Evolutionary conservation across 2,329 filamentous ascomycete species (phyloP), one percentile per base, ranked within the genome.

Genomic region (Paracorniculantispora psalliotae): DNA sequence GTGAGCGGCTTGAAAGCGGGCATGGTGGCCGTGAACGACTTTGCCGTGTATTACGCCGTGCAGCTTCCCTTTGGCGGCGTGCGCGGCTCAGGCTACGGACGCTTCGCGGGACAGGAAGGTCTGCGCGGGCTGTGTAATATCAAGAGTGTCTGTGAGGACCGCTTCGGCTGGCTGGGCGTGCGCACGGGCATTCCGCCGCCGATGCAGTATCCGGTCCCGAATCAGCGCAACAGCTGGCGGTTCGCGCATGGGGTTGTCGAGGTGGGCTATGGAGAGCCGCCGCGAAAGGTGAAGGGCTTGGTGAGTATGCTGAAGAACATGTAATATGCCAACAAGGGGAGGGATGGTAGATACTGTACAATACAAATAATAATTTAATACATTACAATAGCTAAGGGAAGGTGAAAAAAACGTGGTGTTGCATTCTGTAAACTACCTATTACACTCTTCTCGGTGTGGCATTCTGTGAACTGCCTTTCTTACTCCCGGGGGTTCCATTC

Each of bases 21-120:
- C 47, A 97, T 96, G 89, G 90, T 97, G 0, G 86, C 91, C 25
- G 84, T 99, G 65, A 99, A 99, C 71, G 94, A 99, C 76, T 99
- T 99, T 69, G 94, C 88, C 21, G 88, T 86, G 28, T 97, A 87
- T 73, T 99, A 99, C 70, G 91, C 93, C 55, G 92, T 96, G 8
- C 92, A 96, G 74, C 77, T 99, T 41, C 94, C 94, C 0, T 99
- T 99, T 73, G 94, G 94, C 39, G 94, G 92, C 57, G 86, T 90
- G n/a, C 86, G 84, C 60, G 93, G 92, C 1, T 96, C 90, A 25
- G 94, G 90, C 0, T 97, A 97, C 71, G 94, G 94, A 1, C 82
- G 93, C 2, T 99, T 99, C 74, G 93, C 91, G 0, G 94, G 92
- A 25, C 87, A 90, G 64, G 94, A 99, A 71, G 94, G 94, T 0